Evolutionary conservation across 495 filamentous ascomycete species (phyloP).

Genomic region (Aspergillus egyptiacus): DNA sequence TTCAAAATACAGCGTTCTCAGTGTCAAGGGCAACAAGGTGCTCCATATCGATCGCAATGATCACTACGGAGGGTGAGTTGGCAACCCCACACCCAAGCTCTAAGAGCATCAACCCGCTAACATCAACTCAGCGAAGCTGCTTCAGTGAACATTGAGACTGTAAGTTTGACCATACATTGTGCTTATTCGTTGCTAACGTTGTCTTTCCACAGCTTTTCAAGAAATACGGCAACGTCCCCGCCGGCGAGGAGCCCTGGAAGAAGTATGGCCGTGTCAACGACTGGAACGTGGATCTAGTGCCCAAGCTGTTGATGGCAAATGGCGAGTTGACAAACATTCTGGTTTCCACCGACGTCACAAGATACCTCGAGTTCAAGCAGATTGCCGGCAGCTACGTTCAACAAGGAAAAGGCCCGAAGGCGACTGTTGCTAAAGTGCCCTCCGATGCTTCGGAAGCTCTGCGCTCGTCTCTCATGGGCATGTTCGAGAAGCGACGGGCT

Average conservation of each 20-base stretch:
- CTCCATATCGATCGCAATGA: constrained; percentile 98
- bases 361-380: constrained; percentile 98
- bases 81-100: constrained; percentile 17
- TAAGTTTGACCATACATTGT: constrained; percentile 36
- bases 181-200: constrained; percentile 15
- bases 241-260: constrained; percentile 92
- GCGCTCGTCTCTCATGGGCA: constrained; percentile 87
- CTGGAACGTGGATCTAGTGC: constrained; percentile 98
- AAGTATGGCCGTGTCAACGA: constrained; percentile 94
- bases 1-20: constrained; percentile 65
- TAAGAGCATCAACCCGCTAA: constrained; percentile 28
- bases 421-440: constrained; percentile 92
- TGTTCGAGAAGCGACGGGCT: constrained; percentile 95
- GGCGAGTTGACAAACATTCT: constrained; percentile 97
- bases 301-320: constrained; percentile 97
- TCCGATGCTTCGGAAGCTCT: constrained; percentile 89
- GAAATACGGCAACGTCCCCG: constrained; percentile 76
- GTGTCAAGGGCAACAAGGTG: constrained; percentile 98
- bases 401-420: constrained; percentile 70
- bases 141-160: constrained; percentile 88
- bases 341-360: constrained; percentile 91
- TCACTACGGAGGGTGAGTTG: constrained; percentile 90
- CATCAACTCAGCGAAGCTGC: constrained; percentile 70
- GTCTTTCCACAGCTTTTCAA: constrained; percentile 71
- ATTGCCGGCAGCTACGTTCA: constrained; percentile 97